These are phyloP conservation scores for Dictyostelium capitatum DNA, from an alignment of 78 protist species.

Conservation along the genomic window DNA sequence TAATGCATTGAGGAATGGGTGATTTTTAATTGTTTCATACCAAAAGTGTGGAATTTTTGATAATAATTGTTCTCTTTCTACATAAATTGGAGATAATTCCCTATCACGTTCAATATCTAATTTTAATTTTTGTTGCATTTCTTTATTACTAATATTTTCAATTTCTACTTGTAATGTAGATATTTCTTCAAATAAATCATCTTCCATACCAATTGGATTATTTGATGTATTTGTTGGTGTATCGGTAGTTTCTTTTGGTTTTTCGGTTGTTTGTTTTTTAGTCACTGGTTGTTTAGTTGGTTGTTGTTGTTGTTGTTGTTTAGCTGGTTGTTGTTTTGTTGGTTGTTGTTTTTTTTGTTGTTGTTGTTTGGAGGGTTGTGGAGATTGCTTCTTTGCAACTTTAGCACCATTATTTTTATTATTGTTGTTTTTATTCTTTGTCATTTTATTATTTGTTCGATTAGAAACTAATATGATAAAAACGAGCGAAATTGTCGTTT, in stretches of 20 bases:
- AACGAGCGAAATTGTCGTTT: too few relatives aligned
- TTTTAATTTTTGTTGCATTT: constrained; percentile 10
- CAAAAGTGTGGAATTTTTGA: constrained; percentile 33
- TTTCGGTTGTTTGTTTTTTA: not conserved
- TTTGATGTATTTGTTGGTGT: not conserved
- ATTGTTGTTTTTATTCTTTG: not conserved
- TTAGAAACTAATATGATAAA: too few relatives aligned
- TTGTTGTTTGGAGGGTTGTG: constrained; percentile 30
- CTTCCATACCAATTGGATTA: not conserved
- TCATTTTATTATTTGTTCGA: not conserved
- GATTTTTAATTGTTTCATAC: constrained; percentile 23
- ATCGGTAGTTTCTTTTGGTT: not conserved
- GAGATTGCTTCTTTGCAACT: not conserved
- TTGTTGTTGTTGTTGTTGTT: constrained; percentile 33
- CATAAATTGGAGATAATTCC: not conserved
- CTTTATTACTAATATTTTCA: constrained; percentile 7
- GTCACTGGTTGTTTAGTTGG: constrained; percentile 12
- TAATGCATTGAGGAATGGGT: constrained; percentile 35
- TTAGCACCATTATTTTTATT: not conserved
- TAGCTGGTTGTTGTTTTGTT: not conserved
- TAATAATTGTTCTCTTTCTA: constrained; percentile 29
- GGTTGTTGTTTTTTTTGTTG: constrained; percentile 1
- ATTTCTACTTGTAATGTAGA: constrained; percentile 28
- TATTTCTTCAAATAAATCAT: constrained; percentile 8
- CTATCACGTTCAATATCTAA: constrained; percentile 12